phyloP scores from a whole-genome alignment of 1,284 basidiomycete species.

The Omphalotus olearius region DNA sequence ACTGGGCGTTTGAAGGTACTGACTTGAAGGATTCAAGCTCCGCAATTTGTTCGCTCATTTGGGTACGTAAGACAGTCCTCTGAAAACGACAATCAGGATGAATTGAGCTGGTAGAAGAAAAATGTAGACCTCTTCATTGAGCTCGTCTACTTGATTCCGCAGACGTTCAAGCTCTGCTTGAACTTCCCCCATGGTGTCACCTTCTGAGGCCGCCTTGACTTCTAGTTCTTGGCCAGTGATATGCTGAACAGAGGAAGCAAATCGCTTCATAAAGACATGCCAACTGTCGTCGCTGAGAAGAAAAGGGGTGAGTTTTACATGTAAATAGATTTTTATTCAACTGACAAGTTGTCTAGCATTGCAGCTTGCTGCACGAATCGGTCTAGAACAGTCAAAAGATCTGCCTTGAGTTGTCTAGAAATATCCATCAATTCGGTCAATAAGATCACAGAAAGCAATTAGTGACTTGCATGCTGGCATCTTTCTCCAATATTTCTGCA shows the following conservation, averaged over 20 bases:
- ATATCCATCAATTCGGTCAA: neutral
- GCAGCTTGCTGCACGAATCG: constrained; percentile 67
- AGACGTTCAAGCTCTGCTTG: constrained; percentile 63
- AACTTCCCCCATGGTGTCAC: constrained; percentile 38
- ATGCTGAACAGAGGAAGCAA: constrained; percentile 59
- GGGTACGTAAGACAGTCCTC: constrained; percentile 48
- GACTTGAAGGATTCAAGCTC: constrained; percentile 66
- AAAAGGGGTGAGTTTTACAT: neutral
- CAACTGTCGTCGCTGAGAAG: constrained; percentile 55
- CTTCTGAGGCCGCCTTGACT: constrained; percentile 42
- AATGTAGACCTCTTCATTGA: constrained; percentile 56
- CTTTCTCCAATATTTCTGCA: constrained; percentile 51
- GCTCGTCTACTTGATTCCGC: constrained; percentile 52
- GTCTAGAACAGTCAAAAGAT: constrained; percentile 58
- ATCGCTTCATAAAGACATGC: constrained; percentile 58
- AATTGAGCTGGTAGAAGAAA: neutral
- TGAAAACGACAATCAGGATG: constrained; percentile 20
- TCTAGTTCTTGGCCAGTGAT: constrained; percentile 66
- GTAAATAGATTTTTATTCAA: constrained; percentile 7
- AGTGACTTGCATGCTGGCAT: constrained; percentile 54
- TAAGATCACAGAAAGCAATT: neutral
- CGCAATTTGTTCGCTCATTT: constrained; percentile 56
- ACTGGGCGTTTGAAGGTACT: constrained; percentile 36
- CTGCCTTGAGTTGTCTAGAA: constrained; percentile 58
- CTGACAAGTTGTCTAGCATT: constrained; percentile 60